Evolutionary conservation across 192 early-diverging fungal genomes (phyloP), one percentile per base, ranked within the genome.

Genomic region (Umbelopsis ramanniana): DNA sequence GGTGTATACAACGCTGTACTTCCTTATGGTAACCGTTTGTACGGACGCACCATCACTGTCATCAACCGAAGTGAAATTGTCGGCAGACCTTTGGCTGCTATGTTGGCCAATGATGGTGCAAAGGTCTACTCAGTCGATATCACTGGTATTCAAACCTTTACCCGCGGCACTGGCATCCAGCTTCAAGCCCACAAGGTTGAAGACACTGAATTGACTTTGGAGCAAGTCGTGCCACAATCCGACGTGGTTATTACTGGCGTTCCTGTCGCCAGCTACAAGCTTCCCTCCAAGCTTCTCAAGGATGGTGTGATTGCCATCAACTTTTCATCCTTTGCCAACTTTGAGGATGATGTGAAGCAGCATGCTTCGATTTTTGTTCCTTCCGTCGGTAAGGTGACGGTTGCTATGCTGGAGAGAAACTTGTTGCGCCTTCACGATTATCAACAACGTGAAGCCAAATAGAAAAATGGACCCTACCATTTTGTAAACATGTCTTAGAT

Each of bases 211-310:
- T 50, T 90, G 26, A 95, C 85, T 52, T 69, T 92, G 6, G 92
- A 93, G 67, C 92, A 98, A 43, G 91, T 93, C 5, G 84, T 98
- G 14, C 85, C 91, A 19, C 75, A 84, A n/a, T 96, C 92, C 9
- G 98, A 99, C 73, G 96, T 98, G 6, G 98, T 99, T 17, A 98
- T 99, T 76, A 97, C 97, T 3, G 98, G 98, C 55, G 98, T 99
- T 15, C 98, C 98, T 6, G 81, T 89, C 14, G 84, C 91, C 11
- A 85, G 84, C 7, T 99, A 96, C 87, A 96, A 96, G 83, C 80
- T 99, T 71, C 88, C 92, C 23, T 92, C 95, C 23, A 40, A 72
- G n/a, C 75, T 89, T 76, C 87, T 99, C 38, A 97, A 97, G 82
- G 95, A 96, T n/a, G 98, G 98, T 46, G 98, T 96, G 19, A 85